Percentiles rank a stretch among this genome's conserved stretches.
Evolutionary conservation across 106 monocot species (phyloP).

Genomic region (Gastrodia elata): DNA sequence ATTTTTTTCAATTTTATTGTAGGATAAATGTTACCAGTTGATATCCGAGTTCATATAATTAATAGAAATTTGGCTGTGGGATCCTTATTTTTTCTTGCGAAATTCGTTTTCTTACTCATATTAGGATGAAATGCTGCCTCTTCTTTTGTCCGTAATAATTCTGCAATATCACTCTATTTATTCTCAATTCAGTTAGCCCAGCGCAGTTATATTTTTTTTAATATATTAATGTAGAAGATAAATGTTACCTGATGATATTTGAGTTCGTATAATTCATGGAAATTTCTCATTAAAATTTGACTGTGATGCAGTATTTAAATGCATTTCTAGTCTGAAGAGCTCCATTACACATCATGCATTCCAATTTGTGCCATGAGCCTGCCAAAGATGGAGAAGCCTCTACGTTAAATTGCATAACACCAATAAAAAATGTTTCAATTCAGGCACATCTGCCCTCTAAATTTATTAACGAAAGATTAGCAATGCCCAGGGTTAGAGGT

Average conservation of each 20-base stretch:
- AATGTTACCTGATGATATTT: background rate
- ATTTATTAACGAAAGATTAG: background rate
- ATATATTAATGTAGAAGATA: background rate
- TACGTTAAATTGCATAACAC: background rate
- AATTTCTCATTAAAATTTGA: background rate
- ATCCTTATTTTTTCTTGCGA: background rate
- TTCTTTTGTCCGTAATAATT: background rate
- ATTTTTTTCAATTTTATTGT: no score
- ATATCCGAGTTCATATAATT: no score
- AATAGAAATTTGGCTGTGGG: background rate
- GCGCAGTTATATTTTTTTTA: background rate
- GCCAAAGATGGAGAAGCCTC: conserved; percentile 1
- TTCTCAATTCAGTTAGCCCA: no score
- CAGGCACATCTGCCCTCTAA: conserved; percentile 1
- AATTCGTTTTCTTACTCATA: background rate
- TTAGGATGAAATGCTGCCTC: background rate
- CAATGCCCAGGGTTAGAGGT: conserved; percentile 1
- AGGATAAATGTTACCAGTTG: no score
- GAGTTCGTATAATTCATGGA: background rate
- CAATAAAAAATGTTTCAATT: conserved; percentile 1
- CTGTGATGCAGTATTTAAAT: background rate
- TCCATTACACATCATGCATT: conserved; percentile 1
- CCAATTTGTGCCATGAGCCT: background rate
- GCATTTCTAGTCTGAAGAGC: background rate
- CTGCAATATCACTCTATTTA: no score